phyloP scores from a whole-genome alignment of 352 stramenopile genomes.

The Pythium aristosporum region DNA sequence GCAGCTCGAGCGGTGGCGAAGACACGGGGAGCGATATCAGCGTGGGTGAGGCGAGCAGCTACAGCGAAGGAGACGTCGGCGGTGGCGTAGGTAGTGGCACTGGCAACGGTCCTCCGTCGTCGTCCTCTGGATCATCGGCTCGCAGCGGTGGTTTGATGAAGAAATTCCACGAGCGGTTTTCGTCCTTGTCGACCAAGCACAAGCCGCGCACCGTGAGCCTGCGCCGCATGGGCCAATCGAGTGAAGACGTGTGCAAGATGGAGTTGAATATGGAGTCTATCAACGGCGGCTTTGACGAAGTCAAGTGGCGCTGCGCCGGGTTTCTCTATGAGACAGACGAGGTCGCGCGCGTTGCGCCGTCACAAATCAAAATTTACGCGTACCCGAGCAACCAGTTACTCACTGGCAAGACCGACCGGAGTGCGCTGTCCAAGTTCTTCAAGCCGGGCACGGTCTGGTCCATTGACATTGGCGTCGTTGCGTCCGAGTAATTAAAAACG shows the following conservation, averaged over 20 bases:
- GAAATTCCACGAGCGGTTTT: constrained; percentile 72
- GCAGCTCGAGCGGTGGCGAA: constrained; percentile 35
- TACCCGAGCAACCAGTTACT: constrained; percentile 73
- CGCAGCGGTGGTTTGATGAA: constrained; percentile 60
- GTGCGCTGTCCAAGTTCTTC: constrained; percentile 72
- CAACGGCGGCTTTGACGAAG: constrained; percentile 78
- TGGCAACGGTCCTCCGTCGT: neutral
- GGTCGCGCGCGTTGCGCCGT: constrained; percentile 70
- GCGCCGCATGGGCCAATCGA: constrained; percentile 67
- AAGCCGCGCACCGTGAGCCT: constrained; percentile 56
- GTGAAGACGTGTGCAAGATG: constrained; percentile 68
- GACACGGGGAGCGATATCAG: constrained; percentile 37
- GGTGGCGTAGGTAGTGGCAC: constrained; percentile 3
- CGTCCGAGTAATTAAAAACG: constrained; percentile 12
- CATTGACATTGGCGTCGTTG: constrained; percentile 56
- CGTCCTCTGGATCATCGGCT: constrained; percentile 10
- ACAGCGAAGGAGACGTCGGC: constrained; percentile 39
- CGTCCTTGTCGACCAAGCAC: constrained; percentile 44
- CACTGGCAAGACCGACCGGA: constrained; percentile 59
- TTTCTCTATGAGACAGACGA: constrained; percentile 85
- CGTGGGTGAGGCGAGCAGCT: constrained; percentile 41
- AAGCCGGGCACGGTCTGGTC: constrained; percentile 79
- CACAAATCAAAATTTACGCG: constrained; percentile 76
- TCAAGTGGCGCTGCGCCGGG: constrained; percentile 85
- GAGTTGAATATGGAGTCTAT: constrained; percentile 82